Base-by-base conservation (phyloP, 352 stramenopile genomes). In the Phytophthora ohioensis region DNA sequence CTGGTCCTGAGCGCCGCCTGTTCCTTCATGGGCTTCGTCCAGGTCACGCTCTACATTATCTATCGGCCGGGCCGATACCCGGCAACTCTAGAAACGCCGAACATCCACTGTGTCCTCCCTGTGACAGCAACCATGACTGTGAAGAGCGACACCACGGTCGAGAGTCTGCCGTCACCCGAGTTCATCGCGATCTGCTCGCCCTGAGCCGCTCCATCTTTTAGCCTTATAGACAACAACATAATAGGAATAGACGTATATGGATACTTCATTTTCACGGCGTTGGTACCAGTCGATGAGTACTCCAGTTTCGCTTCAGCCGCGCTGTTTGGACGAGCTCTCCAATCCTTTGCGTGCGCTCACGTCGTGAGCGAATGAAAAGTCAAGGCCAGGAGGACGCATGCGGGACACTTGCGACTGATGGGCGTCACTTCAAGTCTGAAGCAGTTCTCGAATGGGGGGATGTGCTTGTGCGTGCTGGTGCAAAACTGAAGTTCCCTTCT, bases 11-110 rank as follows among this genome's bases (percentile, higher is more conserved):
- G 57, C 32, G 52, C 46, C 17, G 64, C 51, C n/a, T 71, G 63
- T 51, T 64, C 56, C 5, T 15, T 56, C 39, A 70, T 75, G 59
- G 60, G 60, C 1, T 61, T 75, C 27, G 32, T 65, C 21, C 64
- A 74, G 49, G 70, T 74, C n/a, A 46, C 47, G 43, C 58, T 77
- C 5, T 74, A 74, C 54, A 36, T 77, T 17, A 55, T 74, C 39
- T 77, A 74, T 47, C 47, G 70, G 5, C 70, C 64, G 7, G 58
- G 57, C 4, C 70, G 59, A 57, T 65, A 72, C 38, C 48, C 51
- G 8, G 2, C 43, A 7, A n/a, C 54, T 0, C 0, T 54, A 1
- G 41, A 51, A 2, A 39, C 34, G 6, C 42, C 34, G 45, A 65
- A 46, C n/a, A 52, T 54, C 46, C 49, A 61, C 30, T 73, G 46